A percentile compares a stretch with the other conserved stretches of the same genome.
phyloP scores from a whole-genome alignment of 495 filamentous ascomycete genomes.

The Annulohypoxylon maeteangense region DNA sequence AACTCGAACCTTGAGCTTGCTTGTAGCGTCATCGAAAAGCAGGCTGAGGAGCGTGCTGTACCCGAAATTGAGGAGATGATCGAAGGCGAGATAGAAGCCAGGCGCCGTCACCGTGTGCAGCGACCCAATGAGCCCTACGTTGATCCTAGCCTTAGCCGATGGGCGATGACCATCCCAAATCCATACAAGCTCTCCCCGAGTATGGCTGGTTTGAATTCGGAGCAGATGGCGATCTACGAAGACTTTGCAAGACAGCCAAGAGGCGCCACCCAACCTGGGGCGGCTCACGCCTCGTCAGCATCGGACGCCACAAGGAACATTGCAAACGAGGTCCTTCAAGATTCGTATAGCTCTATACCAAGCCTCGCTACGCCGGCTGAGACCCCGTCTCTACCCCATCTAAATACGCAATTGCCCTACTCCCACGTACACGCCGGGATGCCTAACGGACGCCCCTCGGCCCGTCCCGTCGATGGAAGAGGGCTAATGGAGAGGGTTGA shows the following conservation, averaged over 20 bases:
- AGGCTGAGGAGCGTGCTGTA: conserved; percentile 90
- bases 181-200: conserved; percentile 81
- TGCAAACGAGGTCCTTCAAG: conserved; percentile 80
- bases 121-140: conserved; percentile 85
- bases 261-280: conserved; percentile 53
- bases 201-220: conserved; percentile 77
- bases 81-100: conserved; percentile 74
- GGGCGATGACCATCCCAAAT: conserved; percentile 88
- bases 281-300: conserved; percentile 55
- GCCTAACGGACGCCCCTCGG: conserved; percentile 60
- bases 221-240: conserved; percentile 95
- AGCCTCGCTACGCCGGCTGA: conserved; percentile 84
- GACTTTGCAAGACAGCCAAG: conserved; percentile 89
- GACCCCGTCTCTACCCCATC: conserved; percentile 77
- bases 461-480: conserved; percentile 72
- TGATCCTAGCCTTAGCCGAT: conserved; percentile 80
- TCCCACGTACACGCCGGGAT: conserved; percentile 63
- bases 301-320: conserved; percentile 65
- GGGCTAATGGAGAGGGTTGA: conserved; percentile 72
- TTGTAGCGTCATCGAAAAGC: conserved; percentile 91
- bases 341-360: conserved; percentile 79
- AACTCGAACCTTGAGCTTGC: conserved; percentile 96
- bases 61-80: conserved; percentile 95
- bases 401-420: conserved; percentile 70
- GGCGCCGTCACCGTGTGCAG: conserved; percentile 74